Evolutionary conservation across 768 basidiomycete genomes (phyloP).

Genomic region (Naganishia vaughanmartiniae): DNA sequence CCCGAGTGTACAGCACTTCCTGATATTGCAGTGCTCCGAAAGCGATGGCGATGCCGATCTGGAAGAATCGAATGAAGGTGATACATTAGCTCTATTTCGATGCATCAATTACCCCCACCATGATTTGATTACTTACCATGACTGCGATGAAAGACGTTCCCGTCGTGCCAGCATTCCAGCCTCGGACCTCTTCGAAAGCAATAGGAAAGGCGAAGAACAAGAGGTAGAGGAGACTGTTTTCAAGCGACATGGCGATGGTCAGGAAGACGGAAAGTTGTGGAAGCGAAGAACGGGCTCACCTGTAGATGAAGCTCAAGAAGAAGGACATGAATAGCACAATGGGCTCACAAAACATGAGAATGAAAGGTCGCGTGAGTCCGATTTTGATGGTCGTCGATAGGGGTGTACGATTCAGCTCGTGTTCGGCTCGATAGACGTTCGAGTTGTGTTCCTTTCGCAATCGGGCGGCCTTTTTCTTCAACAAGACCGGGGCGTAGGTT

Average conservation of each 20-base stretch:
- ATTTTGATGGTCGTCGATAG: conserved; percentile 55
- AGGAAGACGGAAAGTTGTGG: neutral
- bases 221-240: conserved; percentile 36
- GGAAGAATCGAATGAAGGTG: neutral
- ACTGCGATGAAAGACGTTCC: conserved; percentile 37
- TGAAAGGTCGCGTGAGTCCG: conserved; percentile 66
- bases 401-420: conserved; percentile 37
- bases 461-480: conserved; percentile 39
- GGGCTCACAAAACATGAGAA: conserved; percentile 39
- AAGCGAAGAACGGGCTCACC: neutral
- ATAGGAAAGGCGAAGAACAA: conserved; percentile 42
- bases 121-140: conserved; percentile 32
- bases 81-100: neutral
- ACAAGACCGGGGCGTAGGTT: conserved; percentile 51
- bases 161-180: conserved; percentile 38
- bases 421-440: conserved; percentile 40
- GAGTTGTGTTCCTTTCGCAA: conserved; percentile 46
- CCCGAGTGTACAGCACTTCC: conserved; percentile 39
- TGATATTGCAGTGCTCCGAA: conserved; percentile 36
- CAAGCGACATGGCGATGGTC: neutral
- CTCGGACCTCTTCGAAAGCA: conserved; percentile 38
- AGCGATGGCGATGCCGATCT: conserved; percentile 37
- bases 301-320: conserved; percentile 43
- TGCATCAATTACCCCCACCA: neutral
- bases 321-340: conserved; percentile 40